Base-by-base conservation (phyloP, 1,284 basidiomycete species). In the Apiotrichum sp. region DNA sequence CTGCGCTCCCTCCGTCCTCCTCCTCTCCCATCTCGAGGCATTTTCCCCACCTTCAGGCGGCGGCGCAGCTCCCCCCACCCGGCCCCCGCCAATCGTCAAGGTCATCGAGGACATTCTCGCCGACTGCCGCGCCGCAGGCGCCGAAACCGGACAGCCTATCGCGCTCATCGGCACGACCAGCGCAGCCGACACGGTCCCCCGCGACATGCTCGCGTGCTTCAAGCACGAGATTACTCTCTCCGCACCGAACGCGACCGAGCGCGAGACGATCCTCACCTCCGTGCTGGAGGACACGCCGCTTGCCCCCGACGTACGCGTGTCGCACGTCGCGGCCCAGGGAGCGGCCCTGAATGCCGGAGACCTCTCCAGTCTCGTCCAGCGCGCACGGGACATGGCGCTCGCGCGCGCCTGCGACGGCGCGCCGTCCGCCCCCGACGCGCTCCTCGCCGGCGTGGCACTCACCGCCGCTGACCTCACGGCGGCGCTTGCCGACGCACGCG, bases 261-360 rank as follows among this genome's bases (percentile, higher is more conserved):
- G 95, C 51, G 74, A 82, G 47, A 79, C 79, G 38, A 86, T 92
- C 48, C 76, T 93, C 14, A 62, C 77, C 4, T 78, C 79, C 6
- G 66, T 85, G 13, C 74, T 89, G 5, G 59, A 69, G 1, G 73
- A 76, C 4, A 72, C 77, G 33, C 60, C 70, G 0, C 69, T 95
- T 32, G 83, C 86, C 0, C 82, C 87, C 0, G 96, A 98, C 74
- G 86, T 96, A 1, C 87, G 86, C 10, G 63, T 93, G 32, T 75
- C 78, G 46, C 75, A 78, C 13, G 71, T 98, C 4, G 92, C 96
- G 3, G 84, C 84, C 4, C 90, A 96, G 71, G 96, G 93, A 2
- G 96, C 96, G 8, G 93, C 93, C 1, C 79, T 99, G 9, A 84
- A 93, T 39, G 89, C 92, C 1, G 83, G 81, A 10, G 95, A 98